phyloP scores from a whole-genome alignment of 768 basidiomycete species.

The Naganishia kalamii region DNA sequence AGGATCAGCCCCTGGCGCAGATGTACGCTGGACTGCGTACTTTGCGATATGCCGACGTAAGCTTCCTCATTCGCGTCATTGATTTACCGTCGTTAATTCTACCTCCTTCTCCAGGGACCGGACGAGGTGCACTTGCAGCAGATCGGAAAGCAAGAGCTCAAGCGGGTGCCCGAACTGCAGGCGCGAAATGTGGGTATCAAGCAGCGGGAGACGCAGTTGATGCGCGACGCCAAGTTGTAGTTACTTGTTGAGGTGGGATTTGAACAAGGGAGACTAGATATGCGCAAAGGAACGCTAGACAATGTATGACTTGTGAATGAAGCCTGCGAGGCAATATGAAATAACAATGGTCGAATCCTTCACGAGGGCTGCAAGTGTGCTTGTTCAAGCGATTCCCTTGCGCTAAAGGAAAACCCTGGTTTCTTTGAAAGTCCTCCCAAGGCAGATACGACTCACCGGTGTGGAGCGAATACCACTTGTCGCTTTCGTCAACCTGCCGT shows the following conservation, averaged over 20 bases:
- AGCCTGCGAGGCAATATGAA: no score
- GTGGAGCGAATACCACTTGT: no score
- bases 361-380: no score
- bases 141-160: constrained; percentile 82
- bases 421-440: no score
- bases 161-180: constrained; percentile 59
- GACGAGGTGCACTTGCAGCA: constrained; percentile 86
- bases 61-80: background rate
- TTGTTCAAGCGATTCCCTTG: no score
- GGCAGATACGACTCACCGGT: no score
- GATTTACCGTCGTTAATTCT: background rate
- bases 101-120: constrained; percentile 33
- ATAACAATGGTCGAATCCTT: no score
- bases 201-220: constrained; percentile 21
- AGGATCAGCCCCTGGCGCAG: constrained; percentile 75
- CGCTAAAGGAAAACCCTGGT: no score
- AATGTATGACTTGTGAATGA: no score
- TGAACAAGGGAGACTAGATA: background rate
- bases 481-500: no score
- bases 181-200: constrained; percentile 27
- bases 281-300: background rate
- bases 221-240: constrained; percentile 29
- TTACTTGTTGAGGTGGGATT: background rate
- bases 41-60: constrained; percentile 56
- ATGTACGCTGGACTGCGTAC: constrained; percentile 77